Evolutionary conservation across 1,139 yeast genomes (phyloP).

Genomic region (Yamadazyma spencermartinsiae): DNA sequence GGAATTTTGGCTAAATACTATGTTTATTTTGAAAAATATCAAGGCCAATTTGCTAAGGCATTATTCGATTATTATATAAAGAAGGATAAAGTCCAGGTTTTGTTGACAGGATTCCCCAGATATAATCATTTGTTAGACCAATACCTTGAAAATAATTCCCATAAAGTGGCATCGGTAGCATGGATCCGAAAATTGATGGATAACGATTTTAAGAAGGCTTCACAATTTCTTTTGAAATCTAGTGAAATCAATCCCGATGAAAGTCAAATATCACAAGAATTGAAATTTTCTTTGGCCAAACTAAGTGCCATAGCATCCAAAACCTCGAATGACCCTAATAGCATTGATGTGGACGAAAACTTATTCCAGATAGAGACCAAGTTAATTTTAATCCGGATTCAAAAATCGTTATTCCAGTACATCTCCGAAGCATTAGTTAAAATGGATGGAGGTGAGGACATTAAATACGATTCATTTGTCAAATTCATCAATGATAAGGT

Average conservation of each 20-base stretch:
- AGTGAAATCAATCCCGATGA: conserved; percentile 39
- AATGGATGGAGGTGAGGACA: conserved; percentile 12
- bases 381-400: conserved; percentile 49
- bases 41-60: conserved; percentile 66
- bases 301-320: conserved; percentile 42
- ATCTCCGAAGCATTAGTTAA: conserved; percentile 23
- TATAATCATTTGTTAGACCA: conserved; percentile 49
- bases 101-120: conserved; percentile 59
- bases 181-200: conserved; percentile 73
- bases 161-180: conserved; percentile 56
- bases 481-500: conserved; percentile 20
- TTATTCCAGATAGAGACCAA: conserved; percentile 48
- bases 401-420: conserved; percentile 38
- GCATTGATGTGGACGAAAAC: conserved; percentile 20
- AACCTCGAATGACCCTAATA: conserved; percentile 6
- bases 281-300: conserved; percentile 73
- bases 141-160: conserved; percentile 51
- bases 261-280: conserved; percentile 47
- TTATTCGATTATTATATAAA: conserved; percentile 62
- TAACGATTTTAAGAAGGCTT: conserved; percentile 51
- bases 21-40: conserved; percentile 60
- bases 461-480: conserved; percentile 21
- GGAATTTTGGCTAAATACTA: conserved; percentile 37
- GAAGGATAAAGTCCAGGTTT: conserved; percentile 50
- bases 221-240: conserved; percentile 44